Base-by-base conservation (phyloP, 2,329 filamentous ascomycete genomes). In the Aureobasidium sp. region DNA sequence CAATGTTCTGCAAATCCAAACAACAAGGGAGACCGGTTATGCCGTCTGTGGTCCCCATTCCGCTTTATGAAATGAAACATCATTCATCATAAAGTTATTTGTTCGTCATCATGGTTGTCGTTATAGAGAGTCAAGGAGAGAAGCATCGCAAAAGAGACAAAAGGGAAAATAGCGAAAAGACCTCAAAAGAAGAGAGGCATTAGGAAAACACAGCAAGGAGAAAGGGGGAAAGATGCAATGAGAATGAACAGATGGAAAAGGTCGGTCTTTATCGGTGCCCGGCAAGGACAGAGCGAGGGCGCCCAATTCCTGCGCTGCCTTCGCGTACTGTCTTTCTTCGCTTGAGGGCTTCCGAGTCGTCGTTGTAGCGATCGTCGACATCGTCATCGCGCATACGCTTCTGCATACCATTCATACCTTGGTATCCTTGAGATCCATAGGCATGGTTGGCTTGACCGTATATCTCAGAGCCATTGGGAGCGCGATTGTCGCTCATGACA, bases 401-500 rank as follows among this genome's bases (percentile, higher is more conserved):
- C 43, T 58, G 55, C 42, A 67, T 60, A 38, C 57, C 55, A 19
- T 60, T 62, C 61, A 86, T 84, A 6, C 82, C 75, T 17, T 84
- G 78, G 65, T 92, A 90, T 10, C 82, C 82, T 25, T 88, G 80
- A 7, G 86, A 82, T 42, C 70, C 67, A 3, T 64, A 62, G 46
- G 68, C 69, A 49, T 70, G 70, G 10, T 66, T 67, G 65, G 95
- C 89, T 53, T 81, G 81, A 21, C 81, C 75, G 37, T 71, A 70
- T n/a, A 69, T 65, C 13, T 83, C 74, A 31, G 79, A 81, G n/a
- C 87, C 87, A 66, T 89, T 90, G 19, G 82, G 77, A 11, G 84
- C 74, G 27, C 89, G 83, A 62, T 90, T 88, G 70, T 89, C 90
- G 71, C 87, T 92, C 77, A 95, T 91, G 64, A 95, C 87, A 73